Percentiles rank a stretch among this genome's conserved stretches.
Evolutionary conservation across 495 filamentous ascomycete species (phyloP).

Genomic region (Choiromyces venosus): DNA sequence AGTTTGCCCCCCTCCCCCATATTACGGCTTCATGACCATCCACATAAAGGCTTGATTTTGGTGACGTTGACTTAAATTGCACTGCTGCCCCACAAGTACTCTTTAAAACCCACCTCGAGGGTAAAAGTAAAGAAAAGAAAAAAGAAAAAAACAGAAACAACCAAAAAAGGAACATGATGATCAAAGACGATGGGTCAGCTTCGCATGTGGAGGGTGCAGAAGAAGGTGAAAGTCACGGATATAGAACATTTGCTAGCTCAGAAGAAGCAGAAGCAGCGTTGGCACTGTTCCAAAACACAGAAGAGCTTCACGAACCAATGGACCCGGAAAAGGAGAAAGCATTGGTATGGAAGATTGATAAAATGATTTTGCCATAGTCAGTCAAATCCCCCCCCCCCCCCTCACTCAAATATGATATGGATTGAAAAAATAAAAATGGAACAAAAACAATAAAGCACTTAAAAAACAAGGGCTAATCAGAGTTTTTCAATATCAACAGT

Average conservation of each 20-base stretch:
- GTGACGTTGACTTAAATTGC: not conserved
- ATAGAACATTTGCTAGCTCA: constrained; percentile 8
- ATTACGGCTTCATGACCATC: not conserved
- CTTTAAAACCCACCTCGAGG: not conserved
- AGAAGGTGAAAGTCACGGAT: not conserved
- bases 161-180: constrained; percentile 10
- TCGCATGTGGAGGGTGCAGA: constrained; percentile 5
- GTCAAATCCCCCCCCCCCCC: constrained; percentile 1
- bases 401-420: not conserved
- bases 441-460: no score
- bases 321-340: constrained; percentile 50
- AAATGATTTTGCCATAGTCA: constrained; percentile 39
- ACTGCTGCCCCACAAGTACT: not conserved
- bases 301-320: constrained; percentile 44
- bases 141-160: not conserved
- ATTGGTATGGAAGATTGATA: constrained; percentile 55
- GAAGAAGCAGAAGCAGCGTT: constrained; percentile 20
- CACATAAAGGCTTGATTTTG: not conserved
- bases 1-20: not conserved
- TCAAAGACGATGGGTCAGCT: constrained; percentile 2
- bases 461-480: not conserved
- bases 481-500: constrained; percentile 4
- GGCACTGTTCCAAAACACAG: constrained; percentile 19
- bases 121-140: not conserved
- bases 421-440: not conserved